Evolutionary conservation across 495 filamentous ascomycete species (phyloP).

Genomic region (Xylaria venustula): DNA sequence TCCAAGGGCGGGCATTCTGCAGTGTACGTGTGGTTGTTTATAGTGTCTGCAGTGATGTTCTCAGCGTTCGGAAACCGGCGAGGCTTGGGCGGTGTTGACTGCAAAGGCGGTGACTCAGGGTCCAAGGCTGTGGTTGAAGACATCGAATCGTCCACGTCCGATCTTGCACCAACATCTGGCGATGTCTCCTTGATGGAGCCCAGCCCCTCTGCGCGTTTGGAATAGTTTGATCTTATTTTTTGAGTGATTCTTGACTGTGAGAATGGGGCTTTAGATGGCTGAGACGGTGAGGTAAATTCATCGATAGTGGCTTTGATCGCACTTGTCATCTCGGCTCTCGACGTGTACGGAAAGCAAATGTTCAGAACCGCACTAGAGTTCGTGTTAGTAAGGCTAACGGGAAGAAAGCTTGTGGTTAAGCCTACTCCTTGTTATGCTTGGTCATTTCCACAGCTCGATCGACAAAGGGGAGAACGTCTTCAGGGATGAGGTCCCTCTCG

Average conservation of each 20-base stretch:
- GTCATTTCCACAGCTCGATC: constrained; percentile 82
- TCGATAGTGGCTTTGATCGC: constrained; percentile 83
- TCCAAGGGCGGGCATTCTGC: constrained; percentile 82
- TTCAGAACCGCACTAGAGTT: constrained; percentile 71
- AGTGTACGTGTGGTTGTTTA: constrained; percentile 81
- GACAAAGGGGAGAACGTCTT: constrained; percentile 83
- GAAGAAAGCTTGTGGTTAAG: not conserved
- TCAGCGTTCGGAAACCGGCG: constrained; percentile 62
- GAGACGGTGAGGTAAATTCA: constrained; percentile 70
- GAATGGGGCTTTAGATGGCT: constrained; percentile 65
- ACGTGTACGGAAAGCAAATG: constrained; percentile 96
- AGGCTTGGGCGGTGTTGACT: constrained; percentile 26
- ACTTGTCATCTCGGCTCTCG: constrained; percentile 91
- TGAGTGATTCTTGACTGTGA: constrained; percentile 82
- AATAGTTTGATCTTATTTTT: constrained; percentile 66
- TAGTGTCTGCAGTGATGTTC: constrained; percentile 74
- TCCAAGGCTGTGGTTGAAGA: constrained; percentile 50
- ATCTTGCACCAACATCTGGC: constrained; percentile 33
- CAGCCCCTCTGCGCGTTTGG: constrained; percentile 48
- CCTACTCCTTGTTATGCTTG: constrained; percentile 72
- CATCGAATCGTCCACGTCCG: constrained; percentile 54
- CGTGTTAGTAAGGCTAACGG: constrained; percentile 13
- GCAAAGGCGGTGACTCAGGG: constrained; percentile 45
- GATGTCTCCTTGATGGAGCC: constrained; percentile 43
- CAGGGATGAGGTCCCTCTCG: constrained; percentile 72